Evolutionary conservation across 164 flowering plant species (phyloP), one percentile per base, ranked within the genome.

Genomic region (Amborella trichopoda): DNA sequence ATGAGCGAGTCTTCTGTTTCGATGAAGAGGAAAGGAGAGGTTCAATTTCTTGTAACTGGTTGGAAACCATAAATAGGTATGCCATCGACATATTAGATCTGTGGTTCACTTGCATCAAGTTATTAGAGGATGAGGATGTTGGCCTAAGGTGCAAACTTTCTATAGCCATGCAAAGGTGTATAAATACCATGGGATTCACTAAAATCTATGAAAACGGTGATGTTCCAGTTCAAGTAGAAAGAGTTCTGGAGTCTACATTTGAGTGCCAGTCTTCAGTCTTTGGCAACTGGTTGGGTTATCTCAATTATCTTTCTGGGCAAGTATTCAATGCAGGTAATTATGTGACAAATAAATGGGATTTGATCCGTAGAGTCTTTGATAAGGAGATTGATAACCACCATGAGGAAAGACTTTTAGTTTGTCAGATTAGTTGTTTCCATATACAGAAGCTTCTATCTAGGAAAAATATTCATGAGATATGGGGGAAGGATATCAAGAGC

Each of bases 311-410:
- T 49, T 50, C 62, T 6, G 55, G 46, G 6, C 80, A 75, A 74
- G 71, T 80, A 26, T 41, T 73, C 6, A 57, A 69, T 49, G 61
- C 77, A 26, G 76, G 77, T 28, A 68, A 62, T 45, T 58, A 33
- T 56, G 66, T 41, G n/a, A 59, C 52, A 23, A 45, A 73, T 5
- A 42, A 47, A 59, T 90, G 88, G 17, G 84, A 91, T 66, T 83
- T 84, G 38, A 84, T 91, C 21, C 69, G 87, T 55, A 82, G 71
- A 50, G 83, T 91, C 39, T 91, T 91, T 61, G 99, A 91, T 73
- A 91, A 87, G 66, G 99, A 91, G 65, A 80, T 91, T 20, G 99
- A 91, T 45, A 91, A 91, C 58, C 88, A 80, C 62, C 96, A 91
- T 49, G 99, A 91, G 63, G 99, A 91, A 55, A 84, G 77, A 61